A percentile compares a stretch with the other conserved stretches of the same genome.
These are phyloP conservation scores for Pleurozium schreberi DNA, from an alignment of 225 moss, liverwort and hornwort species.

Conservation along the genomic window DNA sequence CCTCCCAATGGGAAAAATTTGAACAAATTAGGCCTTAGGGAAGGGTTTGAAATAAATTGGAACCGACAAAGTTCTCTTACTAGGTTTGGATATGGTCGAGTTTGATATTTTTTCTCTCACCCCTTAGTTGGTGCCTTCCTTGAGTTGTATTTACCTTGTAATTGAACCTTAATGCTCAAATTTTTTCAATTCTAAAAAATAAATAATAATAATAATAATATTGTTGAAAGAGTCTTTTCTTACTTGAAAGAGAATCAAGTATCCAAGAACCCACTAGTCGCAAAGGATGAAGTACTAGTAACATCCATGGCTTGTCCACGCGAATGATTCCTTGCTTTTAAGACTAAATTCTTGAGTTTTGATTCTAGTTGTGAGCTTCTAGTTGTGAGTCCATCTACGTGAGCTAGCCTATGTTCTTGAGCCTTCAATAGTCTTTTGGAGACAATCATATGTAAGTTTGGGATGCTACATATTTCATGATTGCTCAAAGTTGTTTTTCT, in stretches of 20 bases:
- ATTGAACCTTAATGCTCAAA: fast-evolving
- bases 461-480: background rate
- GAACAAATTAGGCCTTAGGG: fast-evolving
- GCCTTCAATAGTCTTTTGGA: background rate
- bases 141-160: background rate
- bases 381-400: background rate
- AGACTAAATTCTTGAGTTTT: background rate
- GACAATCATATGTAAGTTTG: background rate
- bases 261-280: background rate
- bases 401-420: too few relatives aligned
- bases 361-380: background rate
- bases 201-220: too few relatives aligned
- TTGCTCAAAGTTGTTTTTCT: background rate
- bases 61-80: fast-evolving
- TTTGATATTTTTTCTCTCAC: fast-evolving
- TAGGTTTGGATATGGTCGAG: fast-evolving
- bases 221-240: too few relatives aligned
- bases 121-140: background rate
- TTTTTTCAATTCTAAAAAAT: background rate
- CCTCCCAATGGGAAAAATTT: background rate
- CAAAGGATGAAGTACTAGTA: too few relatives aligned
- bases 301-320: fast-evolving
- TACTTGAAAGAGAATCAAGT: background rate
- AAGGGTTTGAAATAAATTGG: fast-evolving
- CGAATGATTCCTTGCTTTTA: fast-evolving